phyloP scores from a whole-genome alignment of 2,329 filamentous ascomycete species.

The Fusarium floridanum region DNA sequence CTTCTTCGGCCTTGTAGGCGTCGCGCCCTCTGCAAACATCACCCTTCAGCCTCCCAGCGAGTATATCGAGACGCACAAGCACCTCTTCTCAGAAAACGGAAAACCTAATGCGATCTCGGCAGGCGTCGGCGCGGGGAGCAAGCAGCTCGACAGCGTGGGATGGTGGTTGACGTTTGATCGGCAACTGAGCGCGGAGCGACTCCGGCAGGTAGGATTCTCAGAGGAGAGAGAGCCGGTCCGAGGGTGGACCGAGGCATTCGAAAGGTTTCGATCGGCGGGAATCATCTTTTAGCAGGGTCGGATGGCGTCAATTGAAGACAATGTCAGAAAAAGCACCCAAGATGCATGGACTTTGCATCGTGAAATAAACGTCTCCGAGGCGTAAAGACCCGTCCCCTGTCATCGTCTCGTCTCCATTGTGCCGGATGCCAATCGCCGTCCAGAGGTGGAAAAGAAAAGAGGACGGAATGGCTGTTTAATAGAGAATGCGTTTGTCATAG shows the following conservation, averaged over 20 bases:
- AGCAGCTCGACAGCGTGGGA: constrained; percentile 59
- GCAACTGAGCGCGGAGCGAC: constrained; percentile 57
- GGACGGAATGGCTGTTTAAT: not conserved
- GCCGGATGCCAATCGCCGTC: not conserved
- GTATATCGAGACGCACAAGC: constrained; percentile 48
- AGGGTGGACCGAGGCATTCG: constrained; percentile 59
- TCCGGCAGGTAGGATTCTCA: constrained; percentile 55
- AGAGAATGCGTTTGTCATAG: constrained; percentile 22
- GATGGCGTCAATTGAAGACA: not conserved
- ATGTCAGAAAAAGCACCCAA: not conserved
- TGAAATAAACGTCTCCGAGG: not conserved
- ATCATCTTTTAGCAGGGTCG: constrained; percentile 51
- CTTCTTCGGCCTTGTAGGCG: constrained; percentile 51
- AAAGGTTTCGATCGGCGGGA: constrained; percentile 56
- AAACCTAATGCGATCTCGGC: constrained; percentile 35
- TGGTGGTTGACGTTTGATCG: constrained; percentile 63
- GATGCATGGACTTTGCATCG: not conserved
- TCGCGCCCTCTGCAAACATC: constrained; percentile 24
- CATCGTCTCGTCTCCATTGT: not conserved
- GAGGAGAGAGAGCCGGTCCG: constrained; percentile 53
- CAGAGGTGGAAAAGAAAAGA: not conserved
- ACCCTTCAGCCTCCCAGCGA: constrained; percentile 42
- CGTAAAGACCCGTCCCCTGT: not conserved
- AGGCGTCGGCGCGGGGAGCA: constrained; percentile 54
- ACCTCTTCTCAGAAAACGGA: constrained; percentile 47